Evolutionary conservation across 2,329 filamentous ascomycete genomes (phyloP).

Genomic region (Trichoderma atroviride): DNA sequence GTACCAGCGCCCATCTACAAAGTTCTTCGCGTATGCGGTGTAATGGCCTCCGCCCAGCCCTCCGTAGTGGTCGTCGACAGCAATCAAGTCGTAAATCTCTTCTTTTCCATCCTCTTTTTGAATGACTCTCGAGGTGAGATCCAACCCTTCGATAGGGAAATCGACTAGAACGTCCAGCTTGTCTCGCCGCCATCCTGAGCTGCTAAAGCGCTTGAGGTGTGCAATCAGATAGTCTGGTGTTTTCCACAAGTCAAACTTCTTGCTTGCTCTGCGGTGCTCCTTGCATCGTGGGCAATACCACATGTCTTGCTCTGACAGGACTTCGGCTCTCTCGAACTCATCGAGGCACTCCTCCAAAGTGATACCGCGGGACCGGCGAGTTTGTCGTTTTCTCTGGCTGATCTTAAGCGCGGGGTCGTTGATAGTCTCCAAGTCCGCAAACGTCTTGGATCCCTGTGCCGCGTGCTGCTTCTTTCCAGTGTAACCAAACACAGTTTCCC

Average conservation of each 20-base stretch:
- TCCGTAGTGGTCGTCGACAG: constrained; percentile 93
- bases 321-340: constrained; percentile 92
- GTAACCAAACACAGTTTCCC: constrained; percentile 70
- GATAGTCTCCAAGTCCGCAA: constrained; percentile 53
- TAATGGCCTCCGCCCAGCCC: constrained; percentile 94
- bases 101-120: constrained; percentile 79
- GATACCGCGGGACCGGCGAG: constrained; percentile 62
- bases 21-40: constrained; percentile 92
- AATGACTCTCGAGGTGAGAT: constrained; percentile 78
- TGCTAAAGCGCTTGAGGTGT: constrained; percentile 94
- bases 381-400: constrained; percentile 65
- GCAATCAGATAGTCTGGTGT: constrained; percentile 92
- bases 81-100: constrained; percentile 89
- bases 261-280: constrained; percentile 86
- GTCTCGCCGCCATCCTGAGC: constrained; percentile 76
- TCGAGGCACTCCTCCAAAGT: constrained; percentile 87
- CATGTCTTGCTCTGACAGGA: constrained; percentile 91
- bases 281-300: constrained; percentile 99
- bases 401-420: constrained; percentile 67
- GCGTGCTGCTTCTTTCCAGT: constrained; percentile 42
- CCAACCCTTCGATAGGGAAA: constrained; percentile 85
- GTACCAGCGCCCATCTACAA: constrained; percentile 87
- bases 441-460: constrained; percentile 63
- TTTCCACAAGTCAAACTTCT: constrained; percentile 97
- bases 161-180: constrained; percentile 91